Evolutionary conservation across 345 rosid genomes (phyloP).

Genomic region (Schrenkiella parvula): DNA sequence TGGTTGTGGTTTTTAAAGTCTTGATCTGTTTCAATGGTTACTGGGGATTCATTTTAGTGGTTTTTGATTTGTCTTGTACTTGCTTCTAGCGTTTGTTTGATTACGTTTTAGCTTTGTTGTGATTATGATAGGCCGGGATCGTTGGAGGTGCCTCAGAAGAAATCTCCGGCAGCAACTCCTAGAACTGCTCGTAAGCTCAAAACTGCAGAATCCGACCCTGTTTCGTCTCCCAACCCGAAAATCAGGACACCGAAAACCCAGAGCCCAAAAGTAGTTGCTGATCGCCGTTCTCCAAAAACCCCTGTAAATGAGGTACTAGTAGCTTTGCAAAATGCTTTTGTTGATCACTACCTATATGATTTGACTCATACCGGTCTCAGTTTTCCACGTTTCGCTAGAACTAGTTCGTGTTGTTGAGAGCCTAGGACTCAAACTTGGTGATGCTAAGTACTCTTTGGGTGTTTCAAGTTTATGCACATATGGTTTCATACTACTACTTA

Average conservation of each 20-base stretch:
- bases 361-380: neutral
- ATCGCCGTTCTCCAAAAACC: slow-evolving; percentile 66
- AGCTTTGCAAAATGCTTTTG: slow-evolving; percentile 7
- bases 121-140: slow-evolving; percentile 47
- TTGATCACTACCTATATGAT: neutral
- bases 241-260: slow-evolving; percentile 60
- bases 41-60: neutral
- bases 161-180: slow-evolving; percentile 60
- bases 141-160: slow-evolving; percentile 63
- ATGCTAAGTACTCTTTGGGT: neutral
- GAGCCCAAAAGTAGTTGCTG: slow-evolving; percentile 63
- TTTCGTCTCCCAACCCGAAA: slow-evolving; percentile 46
- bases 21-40: neutral
- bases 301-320: slow-evolving; percentile 64
- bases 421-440: neutral
- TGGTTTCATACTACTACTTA: neutral
- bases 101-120: slow-evolving; percentile 16
- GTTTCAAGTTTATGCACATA: slow-evolving; percentile 3
- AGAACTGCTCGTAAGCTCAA: slow-evolving; percentile 67
- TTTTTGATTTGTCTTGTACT: neutral
- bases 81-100: slow-evolving; percentile 14
- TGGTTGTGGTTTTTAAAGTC: neutral
- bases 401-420: neutral
- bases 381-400: neutral
- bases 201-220: slow-evolving; percentile 46